Conservation (phyloP, 768 basidiomycete genomes). For the Nidularia pulvinata region DNA sequence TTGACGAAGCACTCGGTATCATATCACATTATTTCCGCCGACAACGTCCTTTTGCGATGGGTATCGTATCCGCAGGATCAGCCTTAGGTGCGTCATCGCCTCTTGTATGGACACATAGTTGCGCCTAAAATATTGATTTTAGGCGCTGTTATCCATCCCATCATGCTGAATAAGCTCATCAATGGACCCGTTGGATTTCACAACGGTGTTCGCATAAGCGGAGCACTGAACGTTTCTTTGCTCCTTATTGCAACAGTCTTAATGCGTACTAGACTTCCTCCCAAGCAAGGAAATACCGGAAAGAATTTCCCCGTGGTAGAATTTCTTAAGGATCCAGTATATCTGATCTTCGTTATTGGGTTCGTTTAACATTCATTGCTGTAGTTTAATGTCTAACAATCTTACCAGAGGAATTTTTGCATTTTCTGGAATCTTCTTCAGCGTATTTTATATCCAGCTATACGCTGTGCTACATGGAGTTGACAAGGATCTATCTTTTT, state of each 20-base stretch:
- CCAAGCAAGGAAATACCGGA: conserved; percentile 23
- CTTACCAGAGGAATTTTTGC: conserved; percentile 23
- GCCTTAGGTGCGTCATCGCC: neutral
- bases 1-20: conserved; percentile 24
- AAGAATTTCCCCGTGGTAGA: conserved; percentile 14
- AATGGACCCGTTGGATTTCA: conserved; percentile 49
- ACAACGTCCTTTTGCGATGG: conserved; percentile 29
- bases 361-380: conserved; percentile 7
- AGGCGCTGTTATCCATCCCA: conserved; percentile 61
- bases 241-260: conserved; percentile 31
- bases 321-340: conserved; percentile 44
- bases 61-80: conserved; percentile 27
- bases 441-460: conserved; percentile 58
- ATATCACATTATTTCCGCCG: conserved; percentile 35
- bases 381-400: too few species aligned
- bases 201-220: conserved; percentile 49
- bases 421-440: conserved; percentile 41
- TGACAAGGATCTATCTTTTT: conserved; percentile 49
- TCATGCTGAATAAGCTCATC: conserved; percentile 58
- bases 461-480: conserved; percentile 48
- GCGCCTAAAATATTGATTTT: too few species aligned
- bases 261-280: conserved; percentile 42
- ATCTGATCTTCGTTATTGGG: conserved; percentile 40
- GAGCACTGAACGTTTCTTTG: conserved; percentile 33
- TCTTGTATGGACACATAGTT: too few species aligned